Conservation (phyloP, 495 filamentous ascomycete species). For the Neurospora sp. region DNA sequence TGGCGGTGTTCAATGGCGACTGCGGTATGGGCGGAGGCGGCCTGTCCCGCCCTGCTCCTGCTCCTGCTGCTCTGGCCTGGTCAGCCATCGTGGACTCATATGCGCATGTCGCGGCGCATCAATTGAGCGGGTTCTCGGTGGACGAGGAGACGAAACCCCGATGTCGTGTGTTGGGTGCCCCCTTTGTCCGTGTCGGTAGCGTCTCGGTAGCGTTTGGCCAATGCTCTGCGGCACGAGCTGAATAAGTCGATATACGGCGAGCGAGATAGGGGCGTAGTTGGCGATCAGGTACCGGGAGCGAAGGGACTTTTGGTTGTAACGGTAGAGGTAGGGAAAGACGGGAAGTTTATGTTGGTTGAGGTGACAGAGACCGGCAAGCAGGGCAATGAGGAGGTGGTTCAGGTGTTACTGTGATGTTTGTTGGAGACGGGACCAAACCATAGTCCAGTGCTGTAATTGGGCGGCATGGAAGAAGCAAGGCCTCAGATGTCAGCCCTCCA, state of each 20-base stretch:
- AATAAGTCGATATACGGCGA: background rate
- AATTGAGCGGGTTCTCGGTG: constrained; percentile 1
- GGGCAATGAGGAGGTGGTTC: background rate
- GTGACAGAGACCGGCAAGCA: background rate
- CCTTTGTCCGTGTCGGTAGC: background rate
- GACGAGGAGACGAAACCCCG: background rate
- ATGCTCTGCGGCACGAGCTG: background rate
- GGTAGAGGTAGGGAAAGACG: background rate
- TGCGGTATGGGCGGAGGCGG: constrained; percentile 11
- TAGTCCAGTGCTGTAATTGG: background rate
- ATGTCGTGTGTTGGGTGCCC: background rate
- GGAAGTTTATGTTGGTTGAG: background rate
- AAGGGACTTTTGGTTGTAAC: background rate
- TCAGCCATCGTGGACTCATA: constrained; percentile 29
- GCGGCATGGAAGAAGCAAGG: background rate
- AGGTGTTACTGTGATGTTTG: background rate
- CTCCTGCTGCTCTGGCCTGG: constrained; percentile 20
- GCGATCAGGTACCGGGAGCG: background rate
- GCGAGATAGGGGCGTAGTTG: background rate
- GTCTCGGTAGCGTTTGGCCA: background rate
- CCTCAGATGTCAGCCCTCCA: constrained; percentile 1
- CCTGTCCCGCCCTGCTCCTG: constrained; percentile 11
- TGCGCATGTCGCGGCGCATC: constrained; percentile 19
- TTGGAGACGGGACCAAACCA: background rate
- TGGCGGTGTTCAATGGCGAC: constrained; percentile 22